Conservation (phyloP, 2,329 filamentous ascomycete species). For the Tolypocladium nubicola region DNA sequence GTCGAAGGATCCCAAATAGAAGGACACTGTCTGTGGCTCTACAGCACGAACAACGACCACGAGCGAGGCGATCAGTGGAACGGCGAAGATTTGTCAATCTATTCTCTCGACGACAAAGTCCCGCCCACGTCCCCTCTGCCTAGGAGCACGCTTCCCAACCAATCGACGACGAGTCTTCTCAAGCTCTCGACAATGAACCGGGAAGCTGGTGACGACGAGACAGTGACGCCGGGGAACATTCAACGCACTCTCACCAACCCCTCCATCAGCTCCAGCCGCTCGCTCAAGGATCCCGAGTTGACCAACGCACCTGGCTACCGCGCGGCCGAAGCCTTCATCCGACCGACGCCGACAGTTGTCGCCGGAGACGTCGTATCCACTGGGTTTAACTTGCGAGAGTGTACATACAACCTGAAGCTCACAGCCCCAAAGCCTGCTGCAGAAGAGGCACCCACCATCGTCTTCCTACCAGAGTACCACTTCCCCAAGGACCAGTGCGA, state of each 20-base stretch:
- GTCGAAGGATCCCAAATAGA: constrained; percentile 75
- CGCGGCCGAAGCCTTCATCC: constrained; percentile 85
- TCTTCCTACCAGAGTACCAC: constrained; percentile 87
- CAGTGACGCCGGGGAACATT: constrained; percentile 65
- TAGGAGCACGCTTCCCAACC: constrained; percentile 25
- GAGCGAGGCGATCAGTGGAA: constrained; percentile 93
- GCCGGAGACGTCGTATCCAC: constrained; percentile 61
- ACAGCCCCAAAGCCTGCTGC: constrained; percentile 45
- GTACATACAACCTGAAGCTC: constrained; percentile 65
- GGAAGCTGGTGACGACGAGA: constrained; percentile 38
- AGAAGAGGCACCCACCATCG: constrained; percentile 61
- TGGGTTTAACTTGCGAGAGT: constrained; percentile 73
- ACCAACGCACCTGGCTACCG: constrained; percentile 64
- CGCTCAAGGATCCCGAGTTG: constrained; percentile 43
- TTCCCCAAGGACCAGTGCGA: constrained; percentile 66
- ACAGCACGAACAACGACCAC: constrained; percentile 75
- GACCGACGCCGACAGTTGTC: constrained; percentile 68
- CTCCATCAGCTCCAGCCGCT: constrained; percentile 50
- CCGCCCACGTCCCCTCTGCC: constrained; percentile 42
- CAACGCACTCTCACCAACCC: constrained; percentile 59
- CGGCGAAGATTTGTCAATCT: constrained; percentile 89
- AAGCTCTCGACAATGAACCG: constrained; percentile 9
- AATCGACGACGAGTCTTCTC: constrained; percentile 32
- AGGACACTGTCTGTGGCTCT: constrained; percentile 85
- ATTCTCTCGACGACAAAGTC: constrained; percentile 68